phyloP scores from a whole-genome alignment of 805 yeast genomes.

The Pichia rugopelliculosa region DNA sequence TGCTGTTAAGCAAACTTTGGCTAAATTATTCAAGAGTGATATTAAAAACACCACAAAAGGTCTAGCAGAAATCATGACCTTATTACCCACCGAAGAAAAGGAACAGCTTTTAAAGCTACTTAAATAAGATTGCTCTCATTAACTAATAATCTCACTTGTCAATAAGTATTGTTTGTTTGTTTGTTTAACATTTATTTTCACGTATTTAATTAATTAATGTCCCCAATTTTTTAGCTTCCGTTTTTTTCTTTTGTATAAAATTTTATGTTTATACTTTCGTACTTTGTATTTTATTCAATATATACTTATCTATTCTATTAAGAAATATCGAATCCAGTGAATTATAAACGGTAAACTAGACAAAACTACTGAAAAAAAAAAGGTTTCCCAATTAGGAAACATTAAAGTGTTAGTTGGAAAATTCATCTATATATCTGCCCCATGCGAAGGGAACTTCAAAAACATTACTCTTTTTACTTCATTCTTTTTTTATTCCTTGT shows the following conservation, averaged over 20 bases:
- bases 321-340: too few relatives aligned
- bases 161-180: conserved; percentile 11
- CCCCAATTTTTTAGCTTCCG: background rate
- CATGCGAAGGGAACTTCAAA: too few relatives aligned
- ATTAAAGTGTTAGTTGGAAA: too few relatives aligned
- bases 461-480: too few relatives aligned
- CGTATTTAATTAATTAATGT: background rate
- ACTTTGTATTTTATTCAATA: background rate
- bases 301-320: background rate
- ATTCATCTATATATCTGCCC: too few relatives aligned
- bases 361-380: too few relatives aligned
- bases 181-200: conserved; percentile 1
- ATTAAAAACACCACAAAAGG: conserved; percentile 47
- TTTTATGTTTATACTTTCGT: background rate
- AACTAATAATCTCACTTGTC: background rate
- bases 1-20: conserved; percentile 55
- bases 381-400: too few relatives aligned
- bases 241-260: background rate
- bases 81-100: conserved; percentile 48
- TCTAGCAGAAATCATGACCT: conserved; percentile 44
- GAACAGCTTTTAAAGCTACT: conserved; percentile 32
- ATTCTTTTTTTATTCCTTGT: too few relatives aligned
- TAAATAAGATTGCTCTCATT: conserved; percentile 14
- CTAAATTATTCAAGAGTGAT: conserved; percentile 49
- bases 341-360: too few relatives aligned